phyloP scores from a whole-genome alignment of 2,329 filamentous ascomycete genomes.

The Penicillium sp. region DNA sequence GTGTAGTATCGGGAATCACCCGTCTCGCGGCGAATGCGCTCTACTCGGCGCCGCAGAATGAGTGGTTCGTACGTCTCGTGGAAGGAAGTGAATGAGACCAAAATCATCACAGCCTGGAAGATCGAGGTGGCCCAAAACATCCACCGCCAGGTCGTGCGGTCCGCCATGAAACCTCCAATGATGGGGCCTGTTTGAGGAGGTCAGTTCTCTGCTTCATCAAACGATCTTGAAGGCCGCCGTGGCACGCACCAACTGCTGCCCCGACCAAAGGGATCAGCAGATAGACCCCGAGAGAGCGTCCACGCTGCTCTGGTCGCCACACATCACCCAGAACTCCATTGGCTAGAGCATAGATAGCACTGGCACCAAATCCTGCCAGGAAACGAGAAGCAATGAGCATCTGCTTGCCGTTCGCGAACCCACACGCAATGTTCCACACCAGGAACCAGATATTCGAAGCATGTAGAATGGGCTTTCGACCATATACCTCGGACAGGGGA shows the following conservation, averaged over 20 bases:
- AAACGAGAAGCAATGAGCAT: constrained; percentile 53
- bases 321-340: constrained; percentile 50
- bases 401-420: constrained; percentile 46
- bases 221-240: too few relatives aligned
- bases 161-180: constrained; percentile 59
- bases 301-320: constrained; percentile 57
- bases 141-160: constrained; percentile 34
- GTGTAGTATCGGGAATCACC: constrained; percentile 28
- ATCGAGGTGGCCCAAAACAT: constrained; percentile 57
- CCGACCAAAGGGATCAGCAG: constrained; percentile 54
- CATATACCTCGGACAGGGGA: constrained; percentile 50
- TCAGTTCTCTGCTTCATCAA: too few relatives aligned
- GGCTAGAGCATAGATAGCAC: constrained; percentile 42
- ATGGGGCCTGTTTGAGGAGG: constrained; percentile 53
- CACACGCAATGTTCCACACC: constrained; percentile 51
- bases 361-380: constrained; percentile 52
- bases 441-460: constrained; percentile 49
- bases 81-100: constrained; percentile 57
- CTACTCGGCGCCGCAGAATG: constrained; percentile 57
- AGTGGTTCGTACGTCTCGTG: constrained; percentile 62
- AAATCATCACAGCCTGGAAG: constrained; percentile 56
- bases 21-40: constrained; percentile 39
- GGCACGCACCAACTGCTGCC: constrained; percentile 26
- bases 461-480: constrained; percentile 49
- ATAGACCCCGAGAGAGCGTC: constrained; percentile 58